These are phyloP conservation scores for Umbelopsis sp. DNA, from an alignment of 192 early-diverging fungal genomes.

Conservation along the genomic window DNA sequence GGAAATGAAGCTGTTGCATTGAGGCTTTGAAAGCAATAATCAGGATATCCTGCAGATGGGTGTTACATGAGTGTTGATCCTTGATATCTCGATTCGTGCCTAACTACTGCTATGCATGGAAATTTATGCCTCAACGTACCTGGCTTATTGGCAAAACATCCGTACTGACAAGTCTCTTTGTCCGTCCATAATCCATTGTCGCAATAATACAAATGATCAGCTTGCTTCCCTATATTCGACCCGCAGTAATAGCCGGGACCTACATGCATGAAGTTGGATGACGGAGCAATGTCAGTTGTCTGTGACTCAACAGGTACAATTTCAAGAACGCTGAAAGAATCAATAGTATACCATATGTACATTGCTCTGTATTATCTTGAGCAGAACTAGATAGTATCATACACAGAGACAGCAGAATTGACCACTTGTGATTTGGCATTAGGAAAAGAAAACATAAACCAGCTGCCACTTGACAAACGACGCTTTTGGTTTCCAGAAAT, in stretches of 20 bases:
- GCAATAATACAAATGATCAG: constrained; percentile 12
- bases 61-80: neutral
- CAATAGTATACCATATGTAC: neutral
- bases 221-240: neutral
- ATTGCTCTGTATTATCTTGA: neutral
- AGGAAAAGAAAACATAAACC: neutral
- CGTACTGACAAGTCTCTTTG: constrained; percentile 4
- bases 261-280: neutral
- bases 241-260: constrained; percentile 14
- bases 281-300: neutral
- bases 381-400: neutral
- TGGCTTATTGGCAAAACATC: neutral
- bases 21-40: neutral
- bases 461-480: neutral
- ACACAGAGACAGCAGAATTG: neutral
- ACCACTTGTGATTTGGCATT: constrained; percentile 1
- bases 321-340: neutral
- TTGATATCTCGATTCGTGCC: neutral
- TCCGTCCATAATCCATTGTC: neutral
- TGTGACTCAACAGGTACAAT: neutral
- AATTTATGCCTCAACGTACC: neutral
- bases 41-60: neutral
- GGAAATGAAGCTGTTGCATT: neutral
- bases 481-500: neutral
- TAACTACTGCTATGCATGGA: neutral